Conservation (phyloP, 345 rosid genomes). For the Aquilaria yunnanensis region DNA sequence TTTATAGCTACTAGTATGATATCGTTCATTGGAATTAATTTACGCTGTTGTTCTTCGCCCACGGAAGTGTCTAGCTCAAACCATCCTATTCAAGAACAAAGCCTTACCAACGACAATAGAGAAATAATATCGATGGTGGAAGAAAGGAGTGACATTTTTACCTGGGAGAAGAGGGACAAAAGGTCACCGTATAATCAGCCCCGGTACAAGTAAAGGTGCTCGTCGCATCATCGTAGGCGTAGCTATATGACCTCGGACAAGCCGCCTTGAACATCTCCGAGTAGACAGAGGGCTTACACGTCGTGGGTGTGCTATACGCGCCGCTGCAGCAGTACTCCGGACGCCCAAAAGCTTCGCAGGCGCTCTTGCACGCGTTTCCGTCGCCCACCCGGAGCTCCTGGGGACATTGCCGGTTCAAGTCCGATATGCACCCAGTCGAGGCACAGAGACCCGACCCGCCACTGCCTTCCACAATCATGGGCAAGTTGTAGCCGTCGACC, state of each 20-base stretch:
- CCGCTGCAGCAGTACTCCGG: conserved; percentile 98
- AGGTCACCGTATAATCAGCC: conserved; percentile 86
- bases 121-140: no score
- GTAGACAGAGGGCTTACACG: conserved; percentile 83
- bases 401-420: conserved; percentile 80
- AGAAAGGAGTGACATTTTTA: conserved; percentile 9
- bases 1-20: no score
- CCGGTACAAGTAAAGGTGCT: conserved; percentile 92
- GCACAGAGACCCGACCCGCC: conserved; percentile 82
- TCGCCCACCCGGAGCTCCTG: conserved; percentile 57
- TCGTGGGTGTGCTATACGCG: conserved; percentile 75
- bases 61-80: no score
- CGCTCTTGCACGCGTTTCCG: conserved; percentile 84
- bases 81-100: no score
- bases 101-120: no score
- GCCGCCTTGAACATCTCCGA: conserved; percentile 88
- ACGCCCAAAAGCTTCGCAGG: conserved; percentile 86
- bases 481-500: conserved; percentile 90
- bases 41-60: no score
- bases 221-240: conserved; percentile 86
- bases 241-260: conserved; percentile 91
- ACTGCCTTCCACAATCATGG: conserved; percentile 66
- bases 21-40: no score
- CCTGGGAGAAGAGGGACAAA: conserved; percentile 94
- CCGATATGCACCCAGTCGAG: conserved; percentile 69